Base-by-base conservation (phyloP, 805 yeast species). In the Debaryomyces maramus region DNA sequence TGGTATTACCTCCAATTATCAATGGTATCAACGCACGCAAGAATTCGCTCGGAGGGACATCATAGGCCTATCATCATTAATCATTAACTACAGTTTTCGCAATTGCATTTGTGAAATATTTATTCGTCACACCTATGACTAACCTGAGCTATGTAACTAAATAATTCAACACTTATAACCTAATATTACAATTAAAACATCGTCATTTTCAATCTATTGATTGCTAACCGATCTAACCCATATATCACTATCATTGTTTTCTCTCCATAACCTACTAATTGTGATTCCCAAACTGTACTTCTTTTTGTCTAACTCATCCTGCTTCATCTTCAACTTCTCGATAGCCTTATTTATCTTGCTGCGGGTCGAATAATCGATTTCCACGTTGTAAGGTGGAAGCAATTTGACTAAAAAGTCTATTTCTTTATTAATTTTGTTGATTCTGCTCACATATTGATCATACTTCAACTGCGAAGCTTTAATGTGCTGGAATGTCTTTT, bases 361-460 rank as follows among this genome's bases (percentile, higher is more conserved):
- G 35, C 74, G 52, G 8, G 74, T 68, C 14, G 60, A 59, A 37
- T 69, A 70, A 45, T 70, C 74, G 11, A 69, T 51, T 41, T 70
- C 74, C 18, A 68, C 72, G 40, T 67, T 68, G 46, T 58, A 65
- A 1, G 75, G 75, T 2, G 75, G 75, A 29, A 70, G 63, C 26
- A 69, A 56, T 30, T 60, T 62, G 15, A 57, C 46, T 43, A 70
- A 61, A 42, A 68, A 70, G 11, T 48, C 51, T 16, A 70, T 60
- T 39, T 70, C 75, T 51, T 69, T 68, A 13, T 65, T 53, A 33
- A 70, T 67, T 42, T 69, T 70, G 19, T 40, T 53, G n/a, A 67
- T 60, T 23, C 62, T 52, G 21, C 47, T 47, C 17, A 45, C 54
- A 38, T 60, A 63, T 41, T 51, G 58, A 36, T 68, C 72, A 43